Base-by-base conservation (phyloP, 345 rosid species). In the Camelina sativa region DNA sequence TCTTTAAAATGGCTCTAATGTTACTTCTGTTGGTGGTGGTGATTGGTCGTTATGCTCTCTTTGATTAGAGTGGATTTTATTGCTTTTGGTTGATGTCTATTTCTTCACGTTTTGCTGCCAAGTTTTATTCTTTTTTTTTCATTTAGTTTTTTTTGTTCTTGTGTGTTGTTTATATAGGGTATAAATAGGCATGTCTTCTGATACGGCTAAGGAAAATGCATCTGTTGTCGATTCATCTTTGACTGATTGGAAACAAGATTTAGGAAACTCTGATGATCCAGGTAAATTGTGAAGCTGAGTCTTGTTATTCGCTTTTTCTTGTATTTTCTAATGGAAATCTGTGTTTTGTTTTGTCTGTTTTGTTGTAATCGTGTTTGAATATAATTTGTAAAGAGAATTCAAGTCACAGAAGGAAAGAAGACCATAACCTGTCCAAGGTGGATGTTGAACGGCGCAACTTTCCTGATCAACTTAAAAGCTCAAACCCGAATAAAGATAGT, bases 181-280 rank as follows among this genome's bases (percentile, higher is more conserved):
- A 34, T 76, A 19, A 22, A 68, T 34, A 80, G 76, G 81, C 34
- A 91, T 93, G 98, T 91, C 98, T 74, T 88, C 86, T 72, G 97
- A 93, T 84, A 85, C 89, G 50, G 87, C 85, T 11, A 89, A 85
- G 71, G 97, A 91, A 80, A 88, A 85, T 86, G 92, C 91, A 60
- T 91, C 97, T 22, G 98, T 89, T 66, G 96, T 88, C 37, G 98
- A 89, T 82, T 93, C 97, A 8, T 93, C 98, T 8, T 74, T 82
- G 82, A 89, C 97, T 62, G 92, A 89, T 65, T 83, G 87, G 90
- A 91, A 81, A 65, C 89, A 83, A 80, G 97, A 93, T 30, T 52
- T 84, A 71, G 87, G 82, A 46, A 79, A 82, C 85, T 81, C 80
- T 28, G 94, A 93, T 70, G 92, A 89, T 85, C 88, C 85, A 75